These are phyloP conservation scores for Pythium guiyangense DNA, from an alignment of 352 stramenopile species.

Conservation along the genomic window DNA sequence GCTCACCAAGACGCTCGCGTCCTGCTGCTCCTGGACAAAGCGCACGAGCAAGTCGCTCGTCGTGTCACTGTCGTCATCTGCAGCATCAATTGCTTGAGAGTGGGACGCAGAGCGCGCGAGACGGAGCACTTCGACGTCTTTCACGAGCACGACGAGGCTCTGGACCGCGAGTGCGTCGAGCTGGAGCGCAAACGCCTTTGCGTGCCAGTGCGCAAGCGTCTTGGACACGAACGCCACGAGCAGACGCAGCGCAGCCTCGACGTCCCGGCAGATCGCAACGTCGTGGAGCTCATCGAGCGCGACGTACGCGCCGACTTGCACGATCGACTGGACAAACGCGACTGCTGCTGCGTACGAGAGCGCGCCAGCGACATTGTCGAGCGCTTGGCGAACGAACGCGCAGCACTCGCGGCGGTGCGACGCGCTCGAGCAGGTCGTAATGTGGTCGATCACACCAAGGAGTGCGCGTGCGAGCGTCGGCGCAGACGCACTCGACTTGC, in stretches of 20 bases:
- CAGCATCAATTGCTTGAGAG: slow-evolving; percentile 1
- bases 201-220: slow-evolving; percentile 23
- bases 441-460: slow-evolving; percentile 37
- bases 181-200: slow-evolving; percentile 12
- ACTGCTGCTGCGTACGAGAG: slow-evolving; percentile 34
- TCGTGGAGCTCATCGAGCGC: slow-evolving; percentile 21
- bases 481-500: slow-evolving; percentile 35
- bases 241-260: slow-evolving; percentile 19
- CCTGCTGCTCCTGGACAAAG: slow-evolving; percentile 23
- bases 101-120: background rate
- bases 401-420: slow-evolving; percentile 38
- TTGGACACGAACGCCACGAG: slow-evolving; percentile 27
- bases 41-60: slow-evolving; percentile 9
- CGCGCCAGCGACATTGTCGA: slow-evolving; percentile 29
- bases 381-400: slow-evolving; percentile 38
- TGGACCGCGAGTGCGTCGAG: slow-evolving; percentile 39
- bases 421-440: slow-evolving; percentile 26
- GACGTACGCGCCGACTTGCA: slow-evolving; percentile 18
- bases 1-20: slow-evolving; percentile 30
- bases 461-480: slow-evolving; percentile 34
- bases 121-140: slow-evolving; percentile 38
- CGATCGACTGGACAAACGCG: slow-evolving; percentile 30
- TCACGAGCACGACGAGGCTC: slow-evolving; percentile 38
- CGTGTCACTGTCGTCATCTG: background rate
- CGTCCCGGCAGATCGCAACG: slow-evolving; percentile 14